Evolutionary conservation across 192 early-diverging fungal genomes (phyloP).

Genomic region (Coemansia sp.): DNA sequence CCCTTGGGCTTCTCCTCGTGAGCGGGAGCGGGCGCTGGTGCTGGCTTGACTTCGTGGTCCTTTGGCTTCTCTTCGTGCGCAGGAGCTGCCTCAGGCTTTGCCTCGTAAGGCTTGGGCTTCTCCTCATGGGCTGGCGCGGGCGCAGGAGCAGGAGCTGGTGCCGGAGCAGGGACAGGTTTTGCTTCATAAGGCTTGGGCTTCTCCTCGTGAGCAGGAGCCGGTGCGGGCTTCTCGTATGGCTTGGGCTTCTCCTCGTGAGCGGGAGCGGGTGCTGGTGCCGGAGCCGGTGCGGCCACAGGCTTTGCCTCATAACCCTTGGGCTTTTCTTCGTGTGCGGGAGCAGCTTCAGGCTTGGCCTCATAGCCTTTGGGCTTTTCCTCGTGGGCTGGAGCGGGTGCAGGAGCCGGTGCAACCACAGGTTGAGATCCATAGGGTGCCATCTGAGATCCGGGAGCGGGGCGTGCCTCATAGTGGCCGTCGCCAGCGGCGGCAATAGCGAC

Average conservation of each 20-base stretch:
- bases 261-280: neutral
- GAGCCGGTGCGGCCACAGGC: neutral
- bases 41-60: too few species aligned
- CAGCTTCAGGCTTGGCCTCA: neutral
- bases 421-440: constrained; percentile 4
- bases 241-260: neutral
- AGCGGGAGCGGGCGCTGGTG: neutral
- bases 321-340: neutral
- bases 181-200: neutral
- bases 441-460: neutral
- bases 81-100: neutral
- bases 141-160: too few species aligned
- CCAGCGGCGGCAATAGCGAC: constrained; percentile 39
- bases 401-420: constrained; percentile 7
- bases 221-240: neutral
- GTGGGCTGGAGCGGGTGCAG: constrained; percentile 1
- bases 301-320: neutral
- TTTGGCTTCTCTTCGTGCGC: neutral
- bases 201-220: neutral
- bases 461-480: constrained; percentile 31
- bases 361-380: constrained; percentile 5
- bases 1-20: neutral
- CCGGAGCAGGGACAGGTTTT: neutral
- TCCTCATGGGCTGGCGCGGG: neutral
- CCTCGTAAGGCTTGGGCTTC: neutral